Evolutionary conservation across 345 rosid species (phyloP), one percentile per base, ranked within the genome.

Genomic region (Nasturtium officinale): DNA sequence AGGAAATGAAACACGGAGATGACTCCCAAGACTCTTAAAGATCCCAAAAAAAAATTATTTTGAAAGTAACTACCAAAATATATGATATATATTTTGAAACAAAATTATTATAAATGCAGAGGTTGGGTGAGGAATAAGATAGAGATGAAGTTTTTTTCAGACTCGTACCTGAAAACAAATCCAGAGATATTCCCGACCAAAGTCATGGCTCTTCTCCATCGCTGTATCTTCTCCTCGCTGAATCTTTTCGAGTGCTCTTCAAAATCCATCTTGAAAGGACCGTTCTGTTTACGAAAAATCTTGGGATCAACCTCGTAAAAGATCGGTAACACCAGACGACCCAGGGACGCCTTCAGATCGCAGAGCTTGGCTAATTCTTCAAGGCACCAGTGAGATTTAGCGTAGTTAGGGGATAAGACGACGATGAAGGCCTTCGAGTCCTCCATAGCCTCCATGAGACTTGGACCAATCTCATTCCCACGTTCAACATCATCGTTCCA

Each of bases 131-230:
- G 12, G 40, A 56, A 17, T 32, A 32, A 57, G 61, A 56, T 57
- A 60, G 28, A 30, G 3, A 65, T 32, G 25, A 43, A 48, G 40
- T 47, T 45, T 21, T n/a, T 7, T 0, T 1, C n/a, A 4, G 30
- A 68, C 16, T 35, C 23, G 0, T 58, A 71, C 80, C 7, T 6
- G 9, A 5, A 59, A 33, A 72, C 69, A 72, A 20, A 78, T 7
- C 90, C 90, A 37, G 73, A 53, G 33, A 78, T 59, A 5, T 71
- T 80, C n/a, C 83, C 89, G 3, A 82, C 85, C 48, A 48, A 70
- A 0, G 2, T 5, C 85, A 87, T 52, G n/a, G 91, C 91, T 53
- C 11, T 2, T 47, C 81, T 79, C 91, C 89, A 87, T 62, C 58
- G 2, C 0, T 21, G 15, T 23, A 80, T 71, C 75, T 20, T 23